Evolutionary conservation across 2,329 filamentous ascomycete genomes (phyloP).

Genomic region (Leptographium radiaticola): DNA sequence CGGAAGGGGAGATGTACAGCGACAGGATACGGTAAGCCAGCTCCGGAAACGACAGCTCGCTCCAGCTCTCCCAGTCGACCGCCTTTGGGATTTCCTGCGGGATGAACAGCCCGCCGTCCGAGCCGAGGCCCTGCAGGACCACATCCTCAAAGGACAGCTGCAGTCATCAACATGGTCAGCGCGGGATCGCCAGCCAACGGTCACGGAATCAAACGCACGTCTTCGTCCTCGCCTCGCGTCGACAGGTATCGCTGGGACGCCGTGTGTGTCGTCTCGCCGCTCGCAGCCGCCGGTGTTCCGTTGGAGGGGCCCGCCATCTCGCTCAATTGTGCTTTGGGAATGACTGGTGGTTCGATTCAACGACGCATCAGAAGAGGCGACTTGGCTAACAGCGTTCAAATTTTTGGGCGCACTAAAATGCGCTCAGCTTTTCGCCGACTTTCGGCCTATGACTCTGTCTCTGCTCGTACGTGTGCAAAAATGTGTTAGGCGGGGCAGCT

Average conservation of each 20-base stretch:
- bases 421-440: neutral
- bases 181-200: neutral
- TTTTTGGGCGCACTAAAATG: neutral
- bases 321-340: neutral
- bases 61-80: constrained; percentile 48
- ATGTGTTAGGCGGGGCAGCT: neutral
- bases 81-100: constrained; percentile 62
- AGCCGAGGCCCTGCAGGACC: constrained; percentile 76
- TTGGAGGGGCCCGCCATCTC: constrained; percentile 8
- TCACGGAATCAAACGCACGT: constrained; percentile 3
- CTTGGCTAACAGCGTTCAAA: neutral
- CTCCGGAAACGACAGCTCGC: constrained; percentile 64
- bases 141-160: constrained; percentile 84
- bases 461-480: neutral
- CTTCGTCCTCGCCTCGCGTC: constrained; percentile 12
- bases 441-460: neutral
- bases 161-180: neutral
- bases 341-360: too few species aligned
- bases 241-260: constrained; percentile 13
- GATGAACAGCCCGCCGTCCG: constrained; percentile 80
- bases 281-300: constrained; percentile 1
- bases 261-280: constrained; percentile 10
- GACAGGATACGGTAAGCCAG: constrained; percentile 76
- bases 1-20: constrained; percentile 70
- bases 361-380: neutral